Evolutionary conservation across 108 stramenopile species (phyloP), one percentile per base, ranked within the genome.

Genomic region (Mayamaea pseudoterrestris): DNA sequence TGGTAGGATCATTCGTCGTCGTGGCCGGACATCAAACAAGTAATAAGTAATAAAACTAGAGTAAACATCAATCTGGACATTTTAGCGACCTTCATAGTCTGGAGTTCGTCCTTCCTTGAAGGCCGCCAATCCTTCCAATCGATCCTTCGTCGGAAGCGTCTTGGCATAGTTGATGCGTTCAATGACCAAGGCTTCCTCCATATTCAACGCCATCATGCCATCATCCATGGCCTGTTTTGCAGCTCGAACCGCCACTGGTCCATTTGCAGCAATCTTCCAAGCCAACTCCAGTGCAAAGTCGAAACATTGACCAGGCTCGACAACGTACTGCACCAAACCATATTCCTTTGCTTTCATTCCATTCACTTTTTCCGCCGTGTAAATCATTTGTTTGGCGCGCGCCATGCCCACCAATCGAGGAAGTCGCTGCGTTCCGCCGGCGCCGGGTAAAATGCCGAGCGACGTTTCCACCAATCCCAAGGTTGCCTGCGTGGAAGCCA

Each of bases 351-450:
- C 94, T 64, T 74, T 53, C 2, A 48, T 44, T n/a, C 54, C 43
- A 5, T 74, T 50, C 52, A 85, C 58, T 14, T 75, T 63, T 28
- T 59, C 51, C 23, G 93, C 97, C 3, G 80, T 73, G 32, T 83
- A 43, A 61, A 95, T 95, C 65, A 93, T 73, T 52, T 82, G 71
- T 23, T 89, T 53, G 2, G 93, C 90, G 40, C 65, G 54, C 13
- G 66, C 59, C 27, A 85, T 63, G 5, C 76, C 80, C 37, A 90
- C 73, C 39, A 95, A 62, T 32, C 95, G 65, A 8, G 95, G 90
- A 40, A 98, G 79, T 24, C 95, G 90, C 63, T 98, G 98, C 2
- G 98, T 97, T 6, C 94, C 98, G 4, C 95, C 95, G 0, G 94
- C 98, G 14, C 93, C 92, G 0, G 97, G 97, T 45, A 98, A 92